These are phyloP conservation scores for Colletotrichum endophyticum DNA, from an alignment of 2,329 filamentous ascomycete species.

Conservation along the genomic window DNA sequence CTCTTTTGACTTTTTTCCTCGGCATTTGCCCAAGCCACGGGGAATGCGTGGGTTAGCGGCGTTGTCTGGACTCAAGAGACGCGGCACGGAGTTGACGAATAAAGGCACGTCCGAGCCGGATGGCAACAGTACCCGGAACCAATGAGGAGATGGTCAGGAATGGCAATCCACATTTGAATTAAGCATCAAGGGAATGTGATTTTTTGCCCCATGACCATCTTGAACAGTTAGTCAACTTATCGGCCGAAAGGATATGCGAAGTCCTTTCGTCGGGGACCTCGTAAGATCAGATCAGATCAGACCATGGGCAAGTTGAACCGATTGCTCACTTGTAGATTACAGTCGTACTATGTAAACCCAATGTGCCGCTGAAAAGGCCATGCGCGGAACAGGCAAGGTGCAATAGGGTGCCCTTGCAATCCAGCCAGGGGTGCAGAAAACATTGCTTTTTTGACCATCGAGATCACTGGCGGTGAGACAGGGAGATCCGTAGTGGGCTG, in stretches of 20 bases:
- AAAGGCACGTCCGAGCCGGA: background rate
- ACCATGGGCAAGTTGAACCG: background rate
- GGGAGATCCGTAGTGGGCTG: background rate
- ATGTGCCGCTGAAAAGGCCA: background rate
- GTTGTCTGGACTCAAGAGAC: background rate
- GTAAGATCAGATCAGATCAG: background rate
- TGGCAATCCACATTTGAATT: background rate
- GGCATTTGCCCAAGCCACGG: background rate
- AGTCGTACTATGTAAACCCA: background rate
- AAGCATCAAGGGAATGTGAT: background rate
- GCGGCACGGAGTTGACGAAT: background rate
- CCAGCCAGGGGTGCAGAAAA: slow-evolving; percentile 4
- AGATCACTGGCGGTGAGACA: slow-evolving; percentile 16
- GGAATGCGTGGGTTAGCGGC: background rate
- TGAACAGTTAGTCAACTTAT: background rate
- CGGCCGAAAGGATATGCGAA: background rate
- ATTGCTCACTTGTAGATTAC: background rate
- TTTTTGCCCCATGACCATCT: background rate
- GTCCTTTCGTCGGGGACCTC: background rate
- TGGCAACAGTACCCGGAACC: background rate
- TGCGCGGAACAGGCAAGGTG: background rate
- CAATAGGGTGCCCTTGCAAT: slow-evolving; percentile 11
- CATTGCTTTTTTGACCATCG: slow-evolving; percentile 9
- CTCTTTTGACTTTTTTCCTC: background rate
- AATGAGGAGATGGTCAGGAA: background rate